A percentile compares a stretch with the other conserved stretches of the same genome.
Evolutionary conservation across 352 stramenopile genomes (phyloP).

Genomic region (Pythium aphanidermatum): DNA sequence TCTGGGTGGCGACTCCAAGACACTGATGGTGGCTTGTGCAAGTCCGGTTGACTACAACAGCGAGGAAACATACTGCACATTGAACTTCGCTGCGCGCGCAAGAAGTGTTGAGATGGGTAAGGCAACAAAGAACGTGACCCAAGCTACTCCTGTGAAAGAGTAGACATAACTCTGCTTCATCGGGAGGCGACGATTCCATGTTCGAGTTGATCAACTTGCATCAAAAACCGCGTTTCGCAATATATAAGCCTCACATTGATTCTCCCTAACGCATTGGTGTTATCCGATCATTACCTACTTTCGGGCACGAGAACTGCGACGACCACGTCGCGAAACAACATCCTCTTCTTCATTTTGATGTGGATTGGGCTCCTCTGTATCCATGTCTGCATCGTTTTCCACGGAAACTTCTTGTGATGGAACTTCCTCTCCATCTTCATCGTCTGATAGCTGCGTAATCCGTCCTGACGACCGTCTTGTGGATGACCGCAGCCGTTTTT

Average conservation of each 20-base stretch:
- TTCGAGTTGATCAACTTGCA: constrained; percentile 1
- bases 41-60: constrained; percentile 90
- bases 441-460: constrained; percentile 19
- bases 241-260: no score
- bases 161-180: constrained; percentile 5
- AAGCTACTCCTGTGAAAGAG: constrained; percentile 26
- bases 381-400: background rate
- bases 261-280: no score
- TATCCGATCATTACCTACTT: no score
- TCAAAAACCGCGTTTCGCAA: no score
- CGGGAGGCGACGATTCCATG: no score
- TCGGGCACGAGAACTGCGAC: no score
- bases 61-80: constrained; percentile 90
- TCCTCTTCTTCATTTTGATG: constrained; percentile 2
- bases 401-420: background rate
- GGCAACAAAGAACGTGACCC: constrained; percentile 76
- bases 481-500: no score
- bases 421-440: constrained; percentile 10
- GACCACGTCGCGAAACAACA: no score
- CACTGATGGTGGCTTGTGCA: constrained; percentile 90
- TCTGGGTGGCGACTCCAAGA: constrained; percentile 89
- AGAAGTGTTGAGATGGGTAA: constrained; percentile 89
- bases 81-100: constrained; percentile 88
- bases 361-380: no score
- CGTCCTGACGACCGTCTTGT: constrained; percentile 11